Percentiles rank a stretch among this genome's conserved stretches.
Evolutionary conservation across 371 early-diverging fungal genomes (phyloP).

Genomic region (Apophysomyces elegans): DNA sequence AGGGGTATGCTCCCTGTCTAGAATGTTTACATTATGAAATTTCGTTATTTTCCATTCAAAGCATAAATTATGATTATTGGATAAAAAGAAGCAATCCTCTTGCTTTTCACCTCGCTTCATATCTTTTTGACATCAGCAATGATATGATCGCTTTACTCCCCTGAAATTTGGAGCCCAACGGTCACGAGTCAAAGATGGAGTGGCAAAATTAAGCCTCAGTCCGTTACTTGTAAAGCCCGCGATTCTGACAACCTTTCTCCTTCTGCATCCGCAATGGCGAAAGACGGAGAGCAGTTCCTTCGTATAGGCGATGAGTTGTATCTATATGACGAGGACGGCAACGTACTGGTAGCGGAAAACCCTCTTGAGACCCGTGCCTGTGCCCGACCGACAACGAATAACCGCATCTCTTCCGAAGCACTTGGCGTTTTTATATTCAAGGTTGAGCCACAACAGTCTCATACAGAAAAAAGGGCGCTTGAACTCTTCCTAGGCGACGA

Average conservation of each 20-base stretch:
- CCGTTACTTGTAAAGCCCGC: background rate
- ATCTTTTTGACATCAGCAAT: too few relatives aligned
- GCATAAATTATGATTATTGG: too few relatives aligned
- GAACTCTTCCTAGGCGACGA: conserved; percentile 33
- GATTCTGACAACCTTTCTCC: background rate
- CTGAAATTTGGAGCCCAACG: too few relatives aligned
- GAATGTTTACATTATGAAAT: too few relatives aligned
- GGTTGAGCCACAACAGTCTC: conserved; percentile 43
- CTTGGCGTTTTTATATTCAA: conserved; percentile 36
- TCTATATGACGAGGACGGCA: conserved; percentile 35
- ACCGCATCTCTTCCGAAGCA: conserved; percentile 30
- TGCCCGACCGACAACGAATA: conserved; percentile 21
- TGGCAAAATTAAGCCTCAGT: background rate
- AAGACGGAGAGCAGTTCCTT: conserved; percentile 29
- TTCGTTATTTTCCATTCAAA: too few relatives aligned
- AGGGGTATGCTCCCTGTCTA: too few relatives aligned
- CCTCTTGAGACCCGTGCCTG: conserved; percentile 41
- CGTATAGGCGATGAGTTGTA: conserved; percentile 42
- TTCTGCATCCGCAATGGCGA: conserved; percentile 20
- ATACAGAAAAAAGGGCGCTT: conserved; percentile 31
- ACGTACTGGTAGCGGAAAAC: conserved; percentile 38
- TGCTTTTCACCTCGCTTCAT: too few relatives aligned
- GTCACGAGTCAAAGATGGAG: background rate
- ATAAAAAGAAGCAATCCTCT: too few relatives aligned
- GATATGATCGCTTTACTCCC: too few relatives aligned